phyloP scores from a whole-genome alignment of 164 flowering plant species.

The Vitis riparia region DNA sequence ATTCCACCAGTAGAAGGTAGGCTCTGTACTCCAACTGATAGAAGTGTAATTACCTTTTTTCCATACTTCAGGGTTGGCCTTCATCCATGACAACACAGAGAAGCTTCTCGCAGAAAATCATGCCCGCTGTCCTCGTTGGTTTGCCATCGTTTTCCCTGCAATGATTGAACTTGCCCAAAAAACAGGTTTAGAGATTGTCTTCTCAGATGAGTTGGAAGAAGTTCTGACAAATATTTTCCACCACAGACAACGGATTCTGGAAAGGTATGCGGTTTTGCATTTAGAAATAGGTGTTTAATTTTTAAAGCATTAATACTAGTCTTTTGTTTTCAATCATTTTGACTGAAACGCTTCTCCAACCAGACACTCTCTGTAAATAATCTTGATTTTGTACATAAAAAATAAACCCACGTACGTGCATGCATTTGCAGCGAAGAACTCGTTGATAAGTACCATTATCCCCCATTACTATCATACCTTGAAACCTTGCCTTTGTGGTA shows the following conservation, averaged over 20 bases:
- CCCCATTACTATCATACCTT: conserved; percentile 28
- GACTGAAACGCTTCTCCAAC: no score
- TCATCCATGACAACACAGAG: conserved; percentile 22
- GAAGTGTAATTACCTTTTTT: neutral
- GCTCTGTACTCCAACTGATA: no score
- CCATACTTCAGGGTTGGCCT: conserved; percentile 29
- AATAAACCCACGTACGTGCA: no score
- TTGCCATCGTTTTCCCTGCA: conserved; percentile 40
- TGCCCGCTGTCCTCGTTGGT: conserved; percentile 32
- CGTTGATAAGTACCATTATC: conserved; percentile 5
- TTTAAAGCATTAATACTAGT: neutral
- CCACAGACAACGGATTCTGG: conserved; percentile 26
- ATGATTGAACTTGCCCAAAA: conserved; percentile 34
- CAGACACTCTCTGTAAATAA: no score
- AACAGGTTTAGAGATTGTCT: conserved; percentile 6
- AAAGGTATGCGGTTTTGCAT: conserved; percentile 18
- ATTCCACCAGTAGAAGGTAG: no score
- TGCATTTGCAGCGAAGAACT: conserved; percentile 26
- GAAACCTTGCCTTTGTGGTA: conserved; percentile 35
- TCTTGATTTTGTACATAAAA: no score
- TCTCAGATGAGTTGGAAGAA: neutral
- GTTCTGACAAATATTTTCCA: conserved; percentile 13
- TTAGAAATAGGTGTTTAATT: neutral
- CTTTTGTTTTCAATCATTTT: no score
- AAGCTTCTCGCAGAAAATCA: conserved; percentile 19